These are phyloP conservation scores for Aspergillus piperis DNA, from an alignment of 2,329 filamentous ascomycete species.

Conservation along the genomic window DNA sequence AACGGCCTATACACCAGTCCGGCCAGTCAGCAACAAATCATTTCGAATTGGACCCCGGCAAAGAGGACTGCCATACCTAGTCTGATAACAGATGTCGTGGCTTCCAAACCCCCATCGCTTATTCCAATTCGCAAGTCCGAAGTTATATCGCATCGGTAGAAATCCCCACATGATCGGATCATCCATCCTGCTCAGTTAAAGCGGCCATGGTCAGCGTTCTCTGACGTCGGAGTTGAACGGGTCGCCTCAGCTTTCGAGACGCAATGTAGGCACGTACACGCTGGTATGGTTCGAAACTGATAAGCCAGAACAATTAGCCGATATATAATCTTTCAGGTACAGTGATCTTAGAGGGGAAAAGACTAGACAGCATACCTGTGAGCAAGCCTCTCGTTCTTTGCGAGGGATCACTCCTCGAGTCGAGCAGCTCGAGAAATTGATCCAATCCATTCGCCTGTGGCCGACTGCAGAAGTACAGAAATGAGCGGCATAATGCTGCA, in stretches of 20 bases:
- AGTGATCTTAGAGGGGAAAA: not conserved
- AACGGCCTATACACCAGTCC: constrained; percentile 53
- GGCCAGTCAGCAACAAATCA: not conserved
- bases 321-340: no score
- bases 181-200: constrained; percentile 66
- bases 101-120: constrained; percentile 87
- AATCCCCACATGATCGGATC: constrained; percentile 94
- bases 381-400: constrained; percentile 74
- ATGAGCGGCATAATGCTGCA: constrained; percentile 69
- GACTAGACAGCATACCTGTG: constrained; percentile 62
- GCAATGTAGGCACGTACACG: constrained; percentile 65
- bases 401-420: constrained; percentile 67
- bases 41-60: not conserved
- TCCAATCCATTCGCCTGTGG: constrained; percentile 77
- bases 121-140: constrained; percentile 65
- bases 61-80: constrained; percentile 57
- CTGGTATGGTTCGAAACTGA: constrained; percentile 85
- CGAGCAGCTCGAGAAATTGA: constrained; percentile 72
- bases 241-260: constrained; percentile 20
- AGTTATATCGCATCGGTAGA: constrained; percentile 72
- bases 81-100: constrained; percentile 93
- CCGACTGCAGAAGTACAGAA: constrained; percentile 72
- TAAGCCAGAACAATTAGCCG: not conserved
- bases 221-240: constrained; percentile 16
- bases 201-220: constrained; percentile 30